Percentiles rank a stretch among this genome's conserved stretches.
phyloP scores from a whole-genome alignment of 495 filamentous ascomycete genomes.

The Collariella sp. region DNA sequence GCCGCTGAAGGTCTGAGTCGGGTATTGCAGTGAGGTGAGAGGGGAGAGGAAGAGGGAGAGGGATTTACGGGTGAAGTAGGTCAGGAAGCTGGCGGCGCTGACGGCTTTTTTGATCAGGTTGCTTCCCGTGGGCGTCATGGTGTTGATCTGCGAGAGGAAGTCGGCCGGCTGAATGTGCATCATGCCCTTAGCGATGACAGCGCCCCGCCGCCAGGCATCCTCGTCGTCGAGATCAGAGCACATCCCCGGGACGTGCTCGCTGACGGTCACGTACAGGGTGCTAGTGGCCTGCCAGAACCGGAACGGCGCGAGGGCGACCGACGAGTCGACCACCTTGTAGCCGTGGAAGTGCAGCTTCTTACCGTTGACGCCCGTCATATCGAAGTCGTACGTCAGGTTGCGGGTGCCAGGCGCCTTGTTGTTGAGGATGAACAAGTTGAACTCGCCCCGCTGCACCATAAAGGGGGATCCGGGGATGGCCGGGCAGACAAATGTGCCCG shows the following conservation, averaged over 20 bases:
- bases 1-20: constrained; percentile 36
- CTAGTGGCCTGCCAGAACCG: constrained; percentile 56
- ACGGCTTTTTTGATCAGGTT: constrained; percentile 34
- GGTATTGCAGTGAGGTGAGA: constrained; percentile 47
- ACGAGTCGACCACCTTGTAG: constrained; percentile 54
- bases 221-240: constrained; percentile 30
- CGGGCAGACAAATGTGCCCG: constrained; percentile 55
- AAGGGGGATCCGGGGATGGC: constrained; percentile 49
- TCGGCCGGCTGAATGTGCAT: constrained; percentile 48
- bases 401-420: constrained; percentile 45
- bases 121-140: constrained; percentile 44
- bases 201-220: constrained; percentile 30
- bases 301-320: constrained; percentile 43
- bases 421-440: constrained; percentile 51
- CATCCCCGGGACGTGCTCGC: constrained; percentile 26
- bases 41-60: constrained; percentile 48
- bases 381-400: constrained; percentile 54
- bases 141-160: constrained; percentile 50
- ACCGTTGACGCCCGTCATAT: constrained; percentile 47
- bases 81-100: constrained; percentile 44
- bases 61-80: constrained; percentile 49
- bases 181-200: constrained; percentile 49
- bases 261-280: constrained; percentile 52
- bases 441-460: constrained; percentile 50
- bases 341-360: constrained; percentile 49